A percentile compares a stretch with the other conserved stretches of the same genome.
These are phyloP conservation scores for Sugiyamaella mastotermitis DNA, from an alignment of 805 yeast species.

Conservation along the genomic window DNA sequence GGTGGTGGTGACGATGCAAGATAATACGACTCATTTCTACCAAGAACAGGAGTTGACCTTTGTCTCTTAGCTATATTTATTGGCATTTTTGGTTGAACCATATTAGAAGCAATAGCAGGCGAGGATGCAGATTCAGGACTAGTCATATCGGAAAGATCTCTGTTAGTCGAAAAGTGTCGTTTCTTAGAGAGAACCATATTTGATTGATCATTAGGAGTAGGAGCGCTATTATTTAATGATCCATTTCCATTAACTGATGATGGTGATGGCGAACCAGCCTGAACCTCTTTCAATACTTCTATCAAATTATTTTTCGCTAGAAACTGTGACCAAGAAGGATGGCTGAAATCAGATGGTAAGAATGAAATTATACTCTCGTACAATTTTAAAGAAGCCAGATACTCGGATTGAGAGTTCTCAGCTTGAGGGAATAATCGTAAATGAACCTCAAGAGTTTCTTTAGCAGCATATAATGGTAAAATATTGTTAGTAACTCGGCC, in stretches of 20 bases:
- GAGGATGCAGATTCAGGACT: too few species aligned
- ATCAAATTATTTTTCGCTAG: slow-evolving; percentile 3
- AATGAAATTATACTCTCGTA: slow-evolving; percentile 10
- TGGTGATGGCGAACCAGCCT: too few species aligned
- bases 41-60: too few species aligned
- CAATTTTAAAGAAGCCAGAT: slow-evolving; percentile 12
- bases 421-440: slow-evolving; percentile 23
- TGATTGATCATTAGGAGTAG: too few species aligned
- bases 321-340: slow-evolving; percentile 16
- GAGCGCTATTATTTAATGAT: too few species aligned
- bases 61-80: too few species aligned
- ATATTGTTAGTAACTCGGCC: slow-evolving; percentile 25
- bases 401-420: slow-evolving; percentile 11
- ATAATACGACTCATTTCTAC: slow-evolving; percentile 3
- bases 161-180: too few species aligned
- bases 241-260: too few species aligned
- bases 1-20: slow-evolving; percentile 14
- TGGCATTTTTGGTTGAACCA: too few species aligned
- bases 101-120: too few species aligned
- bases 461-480: slow-evolving; percentile 21
- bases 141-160: too few species aligned
- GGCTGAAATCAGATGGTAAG: slow-evolving; percentile 15
- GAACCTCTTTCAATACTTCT: not conserved
- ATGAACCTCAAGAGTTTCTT: slow-evolving; percentile 27
- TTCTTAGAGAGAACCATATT: too few species aligned